Evolutionary conservation across 2,329 filamentous ascomycete species (phyloP), one percentile per base, ranked within the genome.

Genomic region (Ceratocystis alfenasii): DNA sequence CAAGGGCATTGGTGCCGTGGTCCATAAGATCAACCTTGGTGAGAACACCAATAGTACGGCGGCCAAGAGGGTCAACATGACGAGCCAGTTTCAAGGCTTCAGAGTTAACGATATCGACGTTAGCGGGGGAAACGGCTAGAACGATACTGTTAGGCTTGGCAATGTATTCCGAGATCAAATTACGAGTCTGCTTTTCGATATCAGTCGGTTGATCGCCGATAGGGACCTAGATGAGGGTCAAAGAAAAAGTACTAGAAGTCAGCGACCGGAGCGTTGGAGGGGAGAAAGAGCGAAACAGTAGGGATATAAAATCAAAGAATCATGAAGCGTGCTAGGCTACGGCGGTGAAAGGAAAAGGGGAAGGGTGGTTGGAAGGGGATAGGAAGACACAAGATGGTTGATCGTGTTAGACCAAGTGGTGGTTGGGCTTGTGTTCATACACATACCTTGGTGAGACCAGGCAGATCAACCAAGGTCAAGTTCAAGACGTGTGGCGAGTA

Each of bases 21-120:
- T 99, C 94, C 94, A 99, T 99, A 67, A 99, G 79, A 74, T 99
- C 94, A 69, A 99, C 80, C 78, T 99, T 99, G 68, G 94, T 97
- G 68, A 99, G 81, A 66, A 99, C 93, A 72, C 94, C 94, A 73
- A 99, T 97, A 22, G 94, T 99, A 74, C 94, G 85, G 75, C 90
- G 86, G 69, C 94, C 94, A 75, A 96, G 87, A 1, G 94, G 88
- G 76, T 99, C 94, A 65, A 99, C 94, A 84, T 99, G 90, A 64
- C 94, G 87, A 68, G 94, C 94, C 68, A 99, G 87, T 77, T 99
- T 99, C 71, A 99, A 79, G 6, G 94, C 92, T 76, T 99, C 94
- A 6, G 94, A 99, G 76, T 99, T 99, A 74, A 97, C 94, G 72
- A 99, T 87, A 74, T 99, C 94, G 72, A 97, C 93, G 73, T 99